Evolutionary conservation across 1,284 basidiomycete species (phyloP).

Genomic region (Chalciporus sp.): DNA sequence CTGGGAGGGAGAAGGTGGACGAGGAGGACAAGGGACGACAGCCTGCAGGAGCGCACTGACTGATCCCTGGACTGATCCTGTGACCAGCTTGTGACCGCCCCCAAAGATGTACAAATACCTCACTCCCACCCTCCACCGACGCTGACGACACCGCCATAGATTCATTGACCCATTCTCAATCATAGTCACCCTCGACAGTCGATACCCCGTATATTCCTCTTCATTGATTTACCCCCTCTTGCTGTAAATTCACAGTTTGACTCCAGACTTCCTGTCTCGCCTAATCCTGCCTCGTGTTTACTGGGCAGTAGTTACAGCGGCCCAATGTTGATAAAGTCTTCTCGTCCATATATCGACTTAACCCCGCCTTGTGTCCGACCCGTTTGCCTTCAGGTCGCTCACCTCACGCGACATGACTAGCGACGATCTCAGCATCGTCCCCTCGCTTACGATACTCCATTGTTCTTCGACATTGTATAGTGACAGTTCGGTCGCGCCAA

Average conservation of each 20-base stretch:
- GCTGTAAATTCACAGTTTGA: neutral
- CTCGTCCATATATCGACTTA: neutral
- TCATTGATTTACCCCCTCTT: neutral
- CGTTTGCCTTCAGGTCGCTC: neutral
- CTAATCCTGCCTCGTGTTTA: conserved; percentile 3
- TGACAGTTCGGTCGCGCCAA: too few species aligned
- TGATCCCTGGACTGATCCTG: conserved; percentile 32
- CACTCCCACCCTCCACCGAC: conserved; percentile 1
- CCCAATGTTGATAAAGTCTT: neutral
- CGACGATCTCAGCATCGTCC: neutral
- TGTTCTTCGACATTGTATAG: neutral
- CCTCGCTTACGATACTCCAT: neutral
- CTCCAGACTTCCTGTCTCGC: neutral
- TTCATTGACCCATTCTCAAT: neutral
- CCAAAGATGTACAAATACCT: conserved; percentile 39
- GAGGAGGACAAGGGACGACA: conserved; percentile 31
- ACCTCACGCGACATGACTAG: neutral
- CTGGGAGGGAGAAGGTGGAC: conserved; percentile 11
- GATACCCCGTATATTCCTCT: neutral
- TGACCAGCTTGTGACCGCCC: conserved; percentile 32
- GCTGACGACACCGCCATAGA: neutral
- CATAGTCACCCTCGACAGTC: neutral
- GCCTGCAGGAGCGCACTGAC: conserved; percentile 28
- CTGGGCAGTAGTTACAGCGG: conserved; percentile 6
- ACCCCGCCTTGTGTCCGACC: neutral